phyloP scores from a whole-genome alignment of 2,329 filamentous ascomycete genomes.

The Corinectria fuckeliana region DNA sequence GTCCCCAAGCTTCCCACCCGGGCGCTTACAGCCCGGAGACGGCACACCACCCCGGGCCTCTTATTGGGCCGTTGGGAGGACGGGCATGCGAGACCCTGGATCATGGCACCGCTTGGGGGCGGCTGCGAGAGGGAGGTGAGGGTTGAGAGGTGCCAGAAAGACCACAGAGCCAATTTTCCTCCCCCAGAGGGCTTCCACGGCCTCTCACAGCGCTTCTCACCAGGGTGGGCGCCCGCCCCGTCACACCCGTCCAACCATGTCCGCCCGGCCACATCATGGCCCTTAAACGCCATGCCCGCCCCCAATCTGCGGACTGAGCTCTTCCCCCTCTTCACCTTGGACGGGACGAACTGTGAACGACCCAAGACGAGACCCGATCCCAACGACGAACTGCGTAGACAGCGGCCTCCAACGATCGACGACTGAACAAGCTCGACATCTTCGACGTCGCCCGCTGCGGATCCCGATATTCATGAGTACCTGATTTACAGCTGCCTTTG shows the following conservation, averaged over 20 bases:
- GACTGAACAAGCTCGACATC: not conserved
- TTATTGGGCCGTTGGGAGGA: constrained; percentile 36
- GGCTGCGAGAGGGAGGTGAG: constrained; percentile 3
- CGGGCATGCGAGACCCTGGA: constrained; percentile 14
- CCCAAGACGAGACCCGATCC: constrained; percentile 12
- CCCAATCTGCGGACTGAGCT: constrained; percentile 25
- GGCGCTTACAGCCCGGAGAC: constrained; percentile 42
- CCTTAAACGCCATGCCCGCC: constrained; percentile 38
- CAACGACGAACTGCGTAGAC: constrained; percentile 22
- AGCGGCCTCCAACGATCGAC: constrained; percentile 10
- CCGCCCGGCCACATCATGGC: constrained; percentile 29
- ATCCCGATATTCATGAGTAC: constrained; percentile 26
- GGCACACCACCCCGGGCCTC: constrained; percentile 20
- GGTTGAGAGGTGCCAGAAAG: constrained; percentile 1
- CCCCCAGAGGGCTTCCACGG: not conserved
- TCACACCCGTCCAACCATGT: not conserved
- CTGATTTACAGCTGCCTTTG: constrained; percentile 28
- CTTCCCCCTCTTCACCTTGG: constrained; percentile 11
- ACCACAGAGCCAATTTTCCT: not conserved
- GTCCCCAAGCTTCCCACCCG: constrained; percentile 33
- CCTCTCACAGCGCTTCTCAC: constrained; percentile 21
- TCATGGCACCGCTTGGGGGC: constrained; percentile 13
- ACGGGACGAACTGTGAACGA: constrained; percentile 10
- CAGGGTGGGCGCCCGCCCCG: constrained; percentile 17
- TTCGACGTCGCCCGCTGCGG: not conserved